Conservation (phyloP, 768 basidiomycete species). For the Mycena capillaripes region DNA sequence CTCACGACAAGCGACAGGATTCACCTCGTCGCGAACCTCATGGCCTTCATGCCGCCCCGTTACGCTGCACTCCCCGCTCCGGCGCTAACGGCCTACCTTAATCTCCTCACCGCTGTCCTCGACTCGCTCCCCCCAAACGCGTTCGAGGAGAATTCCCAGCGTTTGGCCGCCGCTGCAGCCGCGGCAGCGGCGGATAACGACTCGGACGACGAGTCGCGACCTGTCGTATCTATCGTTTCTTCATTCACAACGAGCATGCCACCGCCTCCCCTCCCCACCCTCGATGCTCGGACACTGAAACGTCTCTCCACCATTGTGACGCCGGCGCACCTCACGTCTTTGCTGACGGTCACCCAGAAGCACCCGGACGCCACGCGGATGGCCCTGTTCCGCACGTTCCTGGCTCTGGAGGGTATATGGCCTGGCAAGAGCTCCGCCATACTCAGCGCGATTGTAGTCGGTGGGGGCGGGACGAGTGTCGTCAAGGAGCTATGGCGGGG, state of each 20-base stretch:
- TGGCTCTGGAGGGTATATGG: conserved; percentile 73
- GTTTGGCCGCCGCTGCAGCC: conserved; percentile 18
- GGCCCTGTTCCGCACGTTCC: conserved; percentile 69
- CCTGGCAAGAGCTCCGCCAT: conserved; percentile 69
- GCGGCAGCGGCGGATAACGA: conserved; percentile 44
- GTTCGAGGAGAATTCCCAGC: conserved; percentile 59
- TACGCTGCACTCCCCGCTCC: conserved; percentile 63
- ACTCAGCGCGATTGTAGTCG: conserved; percentile 64
- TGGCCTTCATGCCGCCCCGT: conserved; percentile 73
- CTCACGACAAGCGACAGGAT: conserved; percentile 53
- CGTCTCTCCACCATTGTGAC: conserved; percentile 73
- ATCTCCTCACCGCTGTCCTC: conserved; percentile 65
- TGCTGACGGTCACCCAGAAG: conserved; percentile 62
- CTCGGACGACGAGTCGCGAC: conserved; percentile 47
- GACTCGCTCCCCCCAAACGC: conserved; percentile 65
- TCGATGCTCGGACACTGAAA: conserved; percentile 73
- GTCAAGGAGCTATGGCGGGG: conserved; percentile 83
- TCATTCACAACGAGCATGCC: conserved; percentile 44
- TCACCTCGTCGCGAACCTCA: conserved; percentile 81
- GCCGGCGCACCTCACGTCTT: conserved; percentile 63
- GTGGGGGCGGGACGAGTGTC: conserved; percentile 69
- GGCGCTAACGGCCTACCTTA: conserved; percentile 67
- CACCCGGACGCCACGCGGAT: conserved; percentile 53
- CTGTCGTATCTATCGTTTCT: conserved; percentile 54
- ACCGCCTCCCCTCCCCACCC: conserved; percentile 49